phyloP scores from a whole-genome alignment of 345 rosid species.

The Eucalyptus dawsonii region DNA sequence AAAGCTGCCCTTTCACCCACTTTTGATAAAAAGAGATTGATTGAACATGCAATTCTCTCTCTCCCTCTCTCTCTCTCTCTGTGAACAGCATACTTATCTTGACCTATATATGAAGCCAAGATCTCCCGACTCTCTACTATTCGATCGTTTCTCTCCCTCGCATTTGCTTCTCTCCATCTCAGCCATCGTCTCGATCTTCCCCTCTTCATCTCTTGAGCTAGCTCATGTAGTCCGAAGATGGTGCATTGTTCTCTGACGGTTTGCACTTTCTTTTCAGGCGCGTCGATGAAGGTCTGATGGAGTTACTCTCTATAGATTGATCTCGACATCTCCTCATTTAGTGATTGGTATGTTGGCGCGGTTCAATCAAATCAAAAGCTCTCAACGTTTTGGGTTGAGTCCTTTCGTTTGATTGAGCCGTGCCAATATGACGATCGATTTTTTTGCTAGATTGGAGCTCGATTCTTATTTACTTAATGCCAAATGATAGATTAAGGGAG shows the following conservation, averaged over 20 bases:
- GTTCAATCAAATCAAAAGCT: slow-evolving; percentile 2
- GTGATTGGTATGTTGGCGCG: background rate
- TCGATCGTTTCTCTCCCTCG: background rate
- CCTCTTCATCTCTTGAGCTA: background rate
- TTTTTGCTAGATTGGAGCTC: background rate
- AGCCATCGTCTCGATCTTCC: background rate
- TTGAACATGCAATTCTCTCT: background rate
- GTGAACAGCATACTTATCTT: background rate
- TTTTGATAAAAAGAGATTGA: background rate
- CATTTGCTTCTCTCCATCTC: background rate
- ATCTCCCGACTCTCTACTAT: background rate
- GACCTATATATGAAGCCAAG: background rate
- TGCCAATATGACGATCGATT: background rate
- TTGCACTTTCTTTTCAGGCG: too few relatives aligned
- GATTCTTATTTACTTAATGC: background rate
- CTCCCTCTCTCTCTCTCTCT: background rate
- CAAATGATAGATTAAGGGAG: background rate
- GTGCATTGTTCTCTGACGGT: background rate
- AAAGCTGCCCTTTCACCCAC: background rate
- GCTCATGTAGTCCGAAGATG: background rate
- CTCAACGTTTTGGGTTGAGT: background rate
- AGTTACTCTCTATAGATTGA: background rate
- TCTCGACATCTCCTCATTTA: background rate
- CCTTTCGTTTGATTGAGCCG: slow-evolving; percentile 6
- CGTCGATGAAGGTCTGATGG: background rate